phyloP scores from a whole-genome alignment of 148 eudicot genomes.

The Fagopyrum tataricum region DNA sequence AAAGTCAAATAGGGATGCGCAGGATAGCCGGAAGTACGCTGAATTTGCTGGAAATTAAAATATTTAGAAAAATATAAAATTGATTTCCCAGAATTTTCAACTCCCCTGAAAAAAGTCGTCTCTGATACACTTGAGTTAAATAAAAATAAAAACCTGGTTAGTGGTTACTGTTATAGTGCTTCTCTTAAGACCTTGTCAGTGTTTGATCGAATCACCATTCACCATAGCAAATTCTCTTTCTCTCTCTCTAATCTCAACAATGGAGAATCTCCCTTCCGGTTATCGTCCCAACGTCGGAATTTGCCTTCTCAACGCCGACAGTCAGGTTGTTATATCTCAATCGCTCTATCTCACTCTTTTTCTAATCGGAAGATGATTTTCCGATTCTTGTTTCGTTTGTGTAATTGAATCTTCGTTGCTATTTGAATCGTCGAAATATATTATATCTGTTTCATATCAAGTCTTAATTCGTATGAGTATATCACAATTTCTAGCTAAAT shows the following conservation, averaged over 20 bases:
- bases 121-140: background rate
- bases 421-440: background rate
- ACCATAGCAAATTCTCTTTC: background rate
- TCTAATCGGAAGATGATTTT: background rate
- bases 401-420: background rate
- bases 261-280: slow-evolving; percentile 83
- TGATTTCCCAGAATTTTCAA: background rate
- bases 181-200: background rate
- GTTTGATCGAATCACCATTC: background rate
- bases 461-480: background rate
- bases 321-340: slow-evolving; percentile 34
- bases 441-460: background rate
- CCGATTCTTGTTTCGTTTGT: background rate
- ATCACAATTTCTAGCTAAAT: background rate
- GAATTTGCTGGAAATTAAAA: background rate
- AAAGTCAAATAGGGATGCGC: background rate
- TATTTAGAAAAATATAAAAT: background rate
- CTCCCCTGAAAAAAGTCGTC: background rate
- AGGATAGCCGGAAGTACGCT: background rate
- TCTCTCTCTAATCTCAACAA: slow-evolving; percentile 13
- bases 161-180: background rate
- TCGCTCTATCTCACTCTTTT: background rate
- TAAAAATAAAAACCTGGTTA: background rate
- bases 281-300: slow-evolving; percentile 96
- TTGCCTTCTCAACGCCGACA: slow-evolving; percentile 68